phyloP scores from a whole-genome alignment of 164 flowering plant species.

The Echeveria elegans region DNA sequence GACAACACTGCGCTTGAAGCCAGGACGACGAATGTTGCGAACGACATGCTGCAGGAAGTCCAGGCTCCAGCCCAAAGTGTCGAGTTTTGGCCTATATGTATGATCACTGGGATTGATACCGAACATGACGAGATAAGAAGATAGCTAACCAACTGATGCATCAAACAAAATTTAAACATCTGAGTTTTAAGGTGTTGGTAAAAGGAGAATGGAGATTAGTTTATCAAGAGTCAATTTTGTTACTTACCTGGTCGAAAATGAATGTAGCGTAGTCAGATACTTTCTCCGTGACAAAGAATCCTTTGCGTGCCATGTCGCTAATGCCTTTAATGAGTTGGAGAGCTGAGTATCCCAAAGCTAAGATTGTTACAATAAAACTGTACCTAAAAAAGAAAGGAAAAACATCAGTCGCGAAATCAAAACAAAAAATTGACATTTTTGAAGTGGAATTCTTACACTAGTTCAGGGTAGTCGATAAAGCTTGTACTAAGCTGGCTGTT shows the following conservation, averaged over 20 bases:
- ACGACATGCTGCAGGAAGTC: conserved; percentile 31
- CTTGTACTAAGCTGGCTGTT: neutral
- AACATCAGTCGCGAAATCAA: neutral
- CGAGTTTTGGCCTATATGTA: conserved; percentile 2
- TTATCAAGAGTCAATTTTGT: neutral
- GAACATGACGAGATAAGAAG: conserved; percentile 47
- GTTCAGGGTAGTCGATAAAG: conserved; percentile 23
- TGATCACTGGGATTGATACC: conserved; percentile 19
- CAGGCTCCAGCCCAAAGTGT: conserved; percentile 25
- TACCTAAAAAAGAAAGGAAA: conserved; percentile 25
- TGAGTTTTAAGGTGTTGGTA: too few species aligned
- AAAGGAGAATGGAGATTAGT: neutral
- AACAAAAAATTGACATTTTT: neutral
- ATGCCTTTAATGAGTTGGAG: conserved; percentile 45
- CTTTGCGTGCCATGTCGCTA: conserved; percentile 37
- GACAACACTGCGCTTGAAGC: conserved; percentile 31
- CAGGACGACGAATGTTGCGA: conserved; percentile 26
- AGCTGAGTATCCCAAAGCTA: conserved; percentile 33
- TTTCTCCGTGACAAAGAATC: conserved; percentile 36
- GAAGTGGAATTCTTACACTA: conserved; percentile 22
- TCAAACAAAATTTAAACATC: neutral
- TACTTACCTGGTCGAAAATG: conserved; percentile 43
- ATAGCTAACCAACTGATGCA: conserved; percentile 39
- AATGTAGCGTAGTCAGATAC: conserved; percentile 44
- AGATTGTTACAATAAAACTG: conserved; percentile 23